phyloP scores from a whole-genome alignment of 441 rosid genomes.

The Gossypium gossypioides region DNA sequence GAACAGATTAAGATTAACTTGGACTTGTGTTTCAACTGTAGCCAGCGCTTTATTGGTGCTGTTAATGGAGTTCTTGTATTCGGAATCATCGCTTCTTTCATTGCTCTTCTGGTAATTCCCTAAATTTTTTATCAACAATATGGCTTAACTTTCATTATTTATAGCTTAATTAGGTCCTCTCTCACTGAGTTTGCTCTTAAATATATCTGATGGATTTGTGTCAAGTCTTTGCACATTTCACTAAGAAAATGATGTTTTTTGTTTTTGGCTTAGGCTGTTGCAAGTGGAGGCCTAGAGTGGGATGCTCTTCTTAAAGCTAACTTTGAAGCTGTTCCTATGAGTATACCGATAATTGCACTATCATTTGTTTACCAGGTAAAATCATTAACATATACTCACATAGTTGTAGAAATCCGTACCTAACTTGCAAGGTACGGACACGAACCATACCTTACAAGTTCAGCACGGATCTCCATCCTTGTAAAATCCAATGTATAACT shows the following conservation, averaged over 20 bases:
- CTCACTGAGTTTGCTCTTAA: not conserved
- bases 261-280: conserved; percentile 46
- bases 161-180: not conserved
- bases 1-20: conserved; percentile 1
- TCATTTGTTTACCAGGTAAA: conserved; percentile 94
- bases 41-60: conserved; percentile 81
- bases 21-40: conserved; percentile 23
- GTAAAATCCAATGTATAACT: conserved; percentile 7
- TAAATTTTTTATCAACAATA: not conserved
- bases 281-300: conserved; percentile 65
- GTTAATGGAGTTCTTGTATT: conserved; percentile 67
- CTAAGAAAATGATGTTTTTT: not conserved
- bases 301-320: conserved; percentile 77
- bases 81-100: conserved; percentile 59
- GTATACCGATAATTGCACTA: conserved; percentile 85
- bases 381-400: conserved; percentile 5
- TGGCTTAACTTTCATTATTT: not conserved
- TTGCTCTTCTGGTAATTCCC: conserved; percentile 74
- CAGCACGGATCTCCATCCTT: too few species aligned
- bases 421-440: not conserved
- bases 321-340: conserved; percentile 86
- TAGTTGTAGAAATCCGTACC: not conserved
- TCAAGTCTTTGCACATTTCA: not conserved
- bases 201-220: not conserved
- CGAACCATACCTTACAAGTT: too few species aligned